phyloP scores from a whole-genome alignment of 108 stramenopile genomes.

The Discostella stelligeroides region DNA sequence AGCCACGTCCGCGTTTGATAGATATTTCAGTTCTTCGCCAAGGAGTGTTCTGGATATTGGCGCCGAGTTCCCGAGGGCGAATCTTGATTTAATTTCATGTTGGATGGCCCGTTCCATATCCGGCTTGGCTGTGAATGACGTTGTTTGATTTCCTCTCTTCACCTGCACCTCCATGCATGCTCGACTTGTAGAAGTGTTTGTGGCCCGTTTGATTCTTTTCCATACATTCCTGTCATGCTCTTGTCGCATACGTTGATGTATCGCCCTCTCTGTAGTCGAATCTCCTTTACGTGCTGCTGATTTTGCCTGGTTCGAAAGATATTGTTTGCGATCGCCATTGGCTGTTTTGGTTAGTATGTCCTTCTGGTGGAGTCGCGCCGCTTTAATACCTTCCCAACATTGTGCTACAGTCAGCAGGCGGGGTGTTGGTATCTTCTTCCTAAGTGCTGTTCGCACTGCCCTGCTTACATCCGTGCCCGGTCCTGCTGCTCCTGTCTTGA shows the following conservation, averaged over 20 bases:
- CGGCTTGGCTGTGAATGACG: background rate
- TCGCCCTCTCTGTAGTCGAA: background rate
- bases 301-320: background rate
- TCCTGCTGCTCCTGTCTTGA: background rate
- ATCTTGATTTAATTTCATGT: background rate
- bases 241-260: background rate
- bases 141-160: too few relatives aligned
- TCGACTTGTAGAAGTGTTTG: too few relatives aligned
- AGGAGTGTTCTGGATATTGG: background rate
- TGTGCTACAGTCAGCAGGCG: too few relatives aligned
- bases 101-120: background rate
- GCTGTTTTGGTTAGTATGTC: background rate
- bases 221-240: background rate
- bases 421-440: background rate
- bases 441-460: background rate
- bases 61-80: background rate
- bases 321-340: background rate
- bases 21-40: too few relatives aligned
- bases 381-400: background rate
- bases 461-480: background rate
- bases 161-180: too few relatives aligned
- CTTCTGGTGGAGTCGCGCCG: background rate
- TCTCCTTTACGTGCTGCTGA: background rate
- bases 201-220: background rate
- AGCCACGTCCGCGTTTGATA: too few relatives aligned